Base-by-base conservation (phyloP, 129 eudicot genomes). In the Scalesia atractyloides region DNA sequence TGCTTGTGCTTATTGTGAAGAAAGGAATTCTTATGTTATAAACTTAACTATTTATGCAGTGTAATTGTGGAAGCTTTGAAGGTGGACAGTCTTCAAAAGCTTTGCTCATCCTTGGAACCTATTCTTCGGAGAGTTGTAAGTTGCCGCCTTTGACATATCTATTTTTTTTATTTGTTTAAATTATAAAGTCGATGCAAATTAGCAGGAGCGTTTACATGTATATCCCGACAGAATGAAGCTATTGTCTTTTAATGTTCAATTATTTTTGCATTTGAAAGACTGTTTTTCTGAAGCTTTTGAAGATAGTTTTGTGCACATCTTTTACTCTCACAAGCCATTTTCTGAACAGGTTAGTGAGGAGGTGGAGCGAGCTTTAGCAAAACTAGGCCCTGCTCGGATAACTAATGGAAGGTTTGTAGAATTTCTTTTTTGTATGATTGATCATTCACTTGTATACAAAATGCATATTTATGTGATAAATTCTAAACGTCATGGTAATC, bases 61-160 rank as follows among this genome's bases (percentile, higher is more conserved):
- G 95, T 88, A 51, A 90, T 94, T 57, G 90, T 89, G 53, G 95
- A 89, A 80, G 96, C 95, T 68, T 77, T 93, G 53, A 89, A 87
- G 87, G 90, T 89, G 65, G 98, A 93, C 79, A 87, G 92, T 81
- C 92, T 93, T 34, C 95, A 90, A 81, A 90, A 87, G 87, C 98
- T 93, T 66, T 92, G 96, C 82, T 92, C 97, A 48, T 92, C 97
- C 48, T 83, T 92, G 83, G 97, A 92, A 77, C 97, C 97, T 64
- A 85, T 92, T 85, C 97, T 92, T 49, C 96, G 96, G 43, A 86
- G 91, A 92, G 97, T 92, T 83, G 97, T 92, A 89, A 86, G 87
- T 68, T 58, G 1, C 60, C 30, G 11, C 5, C 66, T 74, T 61
- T 41, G 39, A 16, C 30, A 33, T 62, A 54, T 64, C 5, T 12